phyloP scores from a whole-genome alignment of 1,139 yeast species.

The Geotrichum carabidarum region DNA sequence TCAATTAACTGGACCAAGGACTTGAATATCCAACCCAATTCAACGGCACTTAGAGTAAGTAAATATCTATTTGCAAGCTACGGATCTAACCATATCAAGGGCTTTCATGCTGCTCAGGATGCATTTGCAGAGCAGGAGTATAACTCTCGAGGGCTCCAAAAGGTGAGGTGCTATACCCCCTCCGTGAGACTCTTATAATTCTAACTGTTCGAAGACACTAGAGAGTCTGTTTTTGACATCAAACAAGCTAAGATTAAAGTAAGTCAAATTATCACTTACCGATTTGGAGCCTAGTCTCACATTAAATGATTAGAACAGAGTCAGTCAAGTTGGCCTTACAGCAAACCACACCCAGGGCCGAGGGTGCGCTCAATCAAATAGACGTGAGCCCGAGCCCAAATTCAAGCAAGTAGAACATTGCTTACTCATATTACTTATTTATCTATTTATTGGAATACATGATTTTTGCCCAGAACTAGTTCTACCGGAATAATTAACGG shows the following conservation, averaged over 20 bases:
- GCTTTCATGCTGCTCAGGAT: constrained; percentile 26
- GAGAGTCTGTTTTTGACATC: constrained; percentile 25
- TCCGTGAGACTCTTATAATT: background rate
- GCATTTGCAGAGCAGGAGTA: constrained; percentile 30
- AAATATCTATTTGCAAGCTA: background rate
- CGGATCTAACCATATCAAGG: constrained; percentile 17
- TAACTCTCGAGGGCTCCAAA: constrained; percentile 21
- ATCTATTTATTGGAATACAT: background rate
- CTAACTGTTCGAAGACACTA: constrained; percentile 21
- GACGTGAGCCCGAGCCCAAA: background rate
- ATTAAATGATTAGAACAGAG: constrained; percentile 22
- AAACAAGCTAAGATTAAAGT: constrained; percentile 25
- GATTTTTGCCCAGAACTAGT: no score
- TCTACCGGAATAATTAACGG: no score
- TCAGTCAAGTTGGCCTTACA: constrained; percentile 23
- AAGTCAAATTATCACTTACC: constrained; percentile 8
- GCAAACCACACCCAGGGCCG: constrained; percentile 25
- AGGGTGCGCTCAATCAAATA: constrained; percentile 26
- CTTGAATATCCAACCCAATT: constrained; percentile 11
- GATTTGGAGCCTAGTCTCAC: background rate
- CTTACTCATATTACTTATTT: no score
- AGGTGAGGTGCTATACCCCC: constrained; percentile 20
- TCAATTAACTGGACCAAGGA: constrained; percentile 16
- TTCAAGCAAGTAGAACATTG: background rate
- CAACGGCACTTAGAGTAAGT: constrained; percentile 12